A percentile compares a stretch with the other conserved stretches of the same genome.
phyloP scores from a whole-genome alignment of 768 basidiomycete genomes.

The Grammothele lineata region DNA sequence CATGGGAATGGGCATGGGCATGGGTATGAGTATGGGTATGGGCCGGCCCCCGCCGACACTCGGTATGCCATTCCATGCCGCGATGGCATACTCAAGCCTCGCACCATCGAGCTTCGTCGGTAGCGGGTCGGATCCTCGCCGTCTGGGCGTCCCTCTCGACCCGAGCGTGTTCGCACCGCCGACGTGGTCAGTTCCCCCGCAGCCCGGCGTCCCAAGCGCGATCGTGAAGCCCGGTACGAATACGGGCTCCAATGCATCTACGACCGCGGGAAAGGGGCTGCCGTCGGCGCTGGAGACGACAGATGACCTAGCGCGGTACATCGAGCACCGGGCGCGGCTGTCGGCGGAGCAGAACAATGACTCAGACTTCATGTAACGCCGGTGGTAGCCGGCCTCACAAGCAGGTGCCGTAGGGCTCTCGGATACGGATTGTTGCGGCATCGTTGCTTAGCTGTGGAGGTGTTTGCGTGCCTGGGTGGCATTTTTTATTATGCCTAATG shows the following conservation, averaged over 20 bases:
- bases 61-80: constrained; percentile 19
- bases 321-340: constrained; percentile 22
- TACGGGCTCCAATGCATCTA: background rate
- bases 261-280: background rate
- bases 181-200: constrained; percentile 5
- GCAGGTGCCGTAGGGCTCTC: too few relatives aligned
- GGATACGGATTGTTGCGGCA: background rate
- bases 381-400: background rate
- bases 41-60: constrained; percentile 5
- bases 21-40: background rate
- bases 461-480: too few relatives aligned
- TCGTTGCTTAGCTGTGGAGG: too few relatives aligned
- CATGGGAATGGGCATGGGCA: too few relatives aligned
- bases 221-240: too few relatives aligned
- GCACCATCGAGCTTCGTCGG: constrained; percentile 20
- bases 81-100: constrained; percentile 21
- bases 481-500: too few relatives aligned
- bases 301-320: constrained; percentile 20
- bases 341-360: constrained; percentile 12
- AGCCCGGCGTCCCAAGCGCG: too few relatives aligned
- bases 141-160: too few relatives aligned
- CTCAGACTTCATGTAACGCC: constrained; percentile 14
- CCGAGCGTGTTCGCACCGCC: constrained; percentile 14
- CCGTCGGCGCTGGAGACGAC: constrained; percentile 19
- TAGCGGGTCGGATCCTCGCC: too few relatives aligned